phyloP scores from a whole-genome alignment of 2,329 filamentous ascomycete genomes.

The Beauveria caledonica region DNA sequence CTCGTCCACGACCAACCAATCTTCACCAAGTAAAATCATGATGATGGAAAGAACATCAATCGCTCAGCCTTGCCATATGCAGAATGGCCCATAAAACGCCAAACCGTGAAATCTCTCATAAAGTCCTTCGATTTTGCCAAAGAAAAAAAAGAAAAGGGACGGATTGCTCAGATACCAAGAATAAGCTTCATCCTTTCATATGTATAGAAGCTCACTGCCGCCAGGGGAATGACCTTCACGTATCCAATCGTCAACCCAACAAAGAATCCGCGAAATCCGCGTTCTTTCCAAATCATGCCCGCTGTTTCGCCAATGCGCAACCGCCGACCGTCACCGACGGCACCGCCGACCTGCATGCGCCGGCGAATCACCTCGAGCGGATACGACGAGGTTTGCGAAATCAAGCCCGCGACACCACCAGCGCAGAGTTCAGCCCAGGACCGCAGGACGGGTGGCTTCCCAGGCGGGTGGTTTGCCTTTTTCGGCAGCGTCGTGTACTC shows the following conservation, averaged over 20 bases:
- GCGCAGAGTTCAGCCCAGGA: conserved; percentile 82
- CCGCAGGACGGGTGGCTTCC: conserved; percentile 63
- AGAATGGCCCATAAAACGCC: conserved; percentile 7
- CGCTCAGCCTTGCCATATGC: neutral
- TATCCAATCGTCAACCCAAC: conserved; percentile 92
- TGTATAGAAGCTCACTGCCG: conserved; percentile 59
- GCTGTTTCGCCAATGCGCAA: conserved; percentile 74
- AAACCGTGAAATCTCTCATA: neutral
- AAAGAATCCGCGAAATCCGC: conserved; percentile 76
- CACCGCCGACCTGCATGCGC: conserved; percentile 93
- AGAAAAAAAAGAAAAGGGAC: neutral
- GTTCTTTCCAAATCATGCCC: conserved; percentile 63
- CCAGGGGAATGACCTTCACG: conserved; percentile 87
- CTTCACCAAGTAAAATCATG: neutral
- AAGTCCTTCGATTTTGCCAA: neutral
- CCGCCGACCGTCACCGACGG: conserved; percentile 80
- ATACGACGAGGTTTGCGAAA: conserved; percentile 89
- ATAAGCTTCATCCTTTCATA: conserved; percentile 56
- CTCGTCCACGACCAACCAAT: neutral
- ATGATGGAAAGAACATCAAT: neutral
- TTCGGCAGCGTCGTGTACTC: conserved; percentile 67
- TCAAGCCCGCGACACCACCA: conserved; percentile 77
- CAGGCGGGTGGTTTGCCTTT: conserved; percentile 41
- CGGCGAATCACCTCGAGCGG: conserved; percentile 87
- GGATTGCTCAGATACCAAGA: conserved; percentile 52